phyloP scores from a whole-genome alignment of 2,329 filamentous ascomycete species.

The Elsinoe ampelina region DNA sequence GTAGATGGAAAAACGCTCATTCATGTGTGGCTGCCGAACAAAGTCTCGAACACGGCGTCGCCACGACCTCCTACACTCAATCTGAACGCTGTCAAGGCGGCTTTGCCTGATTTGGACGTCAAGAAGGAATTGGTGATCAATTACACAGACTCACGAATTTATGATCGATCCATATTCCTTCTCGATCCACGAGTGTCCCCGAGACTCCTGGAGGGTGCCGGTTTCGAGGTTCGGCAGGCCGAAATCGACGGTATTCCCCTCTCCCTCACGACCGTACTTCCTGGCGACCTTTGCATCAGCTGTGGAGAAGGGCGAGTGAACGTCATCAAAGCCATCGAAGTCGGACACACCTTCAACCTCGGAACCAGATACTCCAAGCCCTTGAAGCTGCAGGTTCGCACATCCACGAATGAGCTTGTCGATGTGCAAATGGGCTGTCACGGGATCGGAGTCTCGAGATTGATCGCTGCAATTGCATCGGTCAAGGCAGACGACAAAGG shows the following conservation, averaged over 20 bases:
- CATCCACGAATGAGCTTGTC: conserved; percentile 32
- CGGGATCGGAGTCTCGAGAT: conserved; percentile 84
- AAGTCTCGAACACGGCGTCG: conserved; percentile 18
- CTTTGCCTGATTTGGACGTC: conserved; percentile 60
- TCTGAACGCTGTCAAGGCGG: conserved; percentile 55
- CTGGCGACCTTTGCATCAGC: conserved; percentile 63
- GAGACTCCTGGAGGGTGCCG: neutral
- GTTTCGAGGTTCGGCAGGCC: neutral
- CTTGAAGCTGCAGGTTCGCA: conserved; percentile 53
- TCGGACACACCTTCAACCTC: conserved; percentile 92
- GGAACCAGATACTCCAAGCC: conserved; percentile 79
- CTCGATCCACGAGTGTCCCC: conserved; percentile 20
- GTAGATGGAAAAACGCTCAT: conserved; percentile 59
- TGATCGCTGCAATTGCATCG: conserved; percentile 79
- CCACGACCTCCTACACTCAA: conserved; percentile 37
- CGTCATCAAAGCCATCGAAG: conserved; percentile 68
- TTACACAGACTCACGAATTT: no score
- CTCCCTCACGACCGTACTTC: conserved; percentile 55
- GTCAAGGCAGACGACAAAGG: conserved; percentile 61
- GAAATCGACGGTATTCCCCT: conserved; percentile 31
- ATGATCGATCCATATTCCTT: conserved; percentile 15
- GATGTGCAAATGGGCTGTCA: conserved; percentile 91
- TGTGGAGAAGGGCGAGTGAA: conserved; percentile 57
- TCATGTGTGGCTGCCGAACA: conserved; percentile 56
- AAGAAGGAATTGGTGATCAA: neutral